Base-by-base conservation (phyloP, 169 alveolate species). In the Plasmodium inui region DNA sequence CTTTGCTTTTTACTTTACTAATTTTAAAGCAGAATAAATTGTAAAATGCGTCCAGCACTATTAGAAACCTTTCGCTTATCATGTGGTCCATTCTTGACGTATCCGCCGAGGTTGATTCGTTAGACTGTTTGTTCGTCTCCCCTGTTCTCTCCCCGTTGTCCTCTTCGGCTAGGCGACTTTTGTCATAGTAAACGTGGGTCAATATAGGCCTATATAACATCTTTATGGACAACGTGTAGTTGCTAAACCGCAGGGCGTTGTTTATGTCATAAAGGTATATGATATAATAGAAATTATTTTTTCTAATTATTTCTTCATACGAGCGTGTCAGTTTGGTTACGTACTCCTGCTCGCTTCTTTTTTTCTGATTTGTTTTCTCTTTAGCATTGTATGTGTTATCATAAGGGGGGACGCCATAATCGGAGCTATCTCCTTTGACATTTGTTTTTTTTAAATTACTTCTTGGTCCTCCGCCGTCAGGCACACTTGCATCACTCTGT, bases 171-270 rank as follows among this genome's bases (percentile, higher is more conserved):
- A 17, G 28, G 12, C 12, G 8, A 4, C 83, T 61, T 37, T 83
- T 83, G 39, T 78, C 85, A 30, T 72, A 72, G 73, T 71, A 82
- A 28, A 91, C 95, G 37, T 91, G 92, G 22, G 92, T 91, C 74
- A 91, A 82, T 82, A 91, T 91, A 32, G 95, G 95, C 83, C 95
- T 80, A 82, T 91, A 91, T 30, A 91, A 46, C 57, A 91, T 26
- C 67, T 72, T 91, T 5, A 91, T 91, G 37, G 91, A 91, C 37
- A 82, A 46, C 5, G 83, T 71, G 83, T 91, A 91, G 61, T 82
- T 91, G n/a, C 86, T 91, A 82, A 91, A 81, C 28, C 71, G 72
- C 44, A 91, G 57, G 12, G 37, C 61, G 72, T 82, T 53, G 46
- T 91, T 81, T 81, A 91, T 50, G 78, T 82, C 55, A 41, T 91